A percentile compares a stretch with the other conserved stretches of the same genome.
Evolutionary conservation across 352 stramenopile species (phyloP).

Genomic region (Phytopythium boreale): DNA sequence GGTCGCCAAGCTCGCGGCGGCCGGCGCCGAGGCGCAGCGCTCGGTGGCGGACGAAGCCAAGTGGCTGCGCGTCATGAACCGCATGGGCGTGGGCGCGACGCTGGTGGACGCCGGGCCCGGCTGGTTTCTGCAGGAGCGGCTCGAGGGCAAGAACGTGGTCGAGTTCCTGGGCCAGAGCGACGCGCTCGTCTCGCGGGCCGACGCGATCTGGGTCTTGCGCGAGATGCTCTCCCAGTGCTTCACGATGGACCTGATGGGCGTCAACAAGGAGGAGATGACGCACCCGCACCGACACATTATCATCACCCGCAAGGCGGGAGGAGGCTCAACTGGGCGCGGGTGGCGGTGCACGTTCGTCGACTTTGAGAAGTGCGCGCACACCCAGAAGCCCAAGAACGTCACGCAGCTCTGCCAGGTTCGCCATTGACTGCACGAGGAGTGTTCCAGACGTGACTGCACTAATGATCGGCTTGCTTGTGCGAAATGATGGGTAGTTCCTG

Average conservation of each 20-base stretch:
- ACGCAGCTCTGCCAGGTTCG: conserved; percentile 72
- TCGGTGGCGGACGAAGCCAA: conserved; percentile 50
- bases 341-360: conserved; percentile 70
- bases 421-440: background rate
- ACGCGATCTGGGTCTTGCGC: conserved; percentile 47
- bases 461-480: background rate
- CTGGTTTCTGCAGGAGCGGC: conserved; percentile 62
- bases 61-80: conserved; percentile 62
- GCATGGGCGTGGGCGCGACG: conserved; percentile 50
- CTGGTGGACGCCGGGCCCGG: conserved; percentile 38
- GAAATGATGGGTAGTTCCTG: conserved; percentile 41
- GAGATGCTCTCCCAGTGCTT: conserved; percentile 76
- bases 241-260: conserved; percentile 61
- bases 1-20: conserved; percentile 51
- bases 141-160: conserved; percentile 56
- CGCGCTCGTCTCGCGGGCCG: conserved; percentile 21
- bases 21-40: conserved; percentile 12
- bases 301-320: conserved; percentile 16
- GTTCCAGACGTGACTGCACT: background rate
- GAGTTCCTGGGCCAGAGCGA: conserved; percentile 41
- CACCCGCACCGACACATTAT: conserved; percentile 76
- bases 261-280: conserved; percentile 85
- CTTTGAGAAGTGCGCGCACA: conserved; percentile 72
- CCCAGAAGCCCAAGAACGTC: conserved; percentile 74
- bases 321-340: conserved; percentile 7